Base-by-base conservation (phyloP, 148 eudicot genomes). In the Camellia granthamiana region DNA sequence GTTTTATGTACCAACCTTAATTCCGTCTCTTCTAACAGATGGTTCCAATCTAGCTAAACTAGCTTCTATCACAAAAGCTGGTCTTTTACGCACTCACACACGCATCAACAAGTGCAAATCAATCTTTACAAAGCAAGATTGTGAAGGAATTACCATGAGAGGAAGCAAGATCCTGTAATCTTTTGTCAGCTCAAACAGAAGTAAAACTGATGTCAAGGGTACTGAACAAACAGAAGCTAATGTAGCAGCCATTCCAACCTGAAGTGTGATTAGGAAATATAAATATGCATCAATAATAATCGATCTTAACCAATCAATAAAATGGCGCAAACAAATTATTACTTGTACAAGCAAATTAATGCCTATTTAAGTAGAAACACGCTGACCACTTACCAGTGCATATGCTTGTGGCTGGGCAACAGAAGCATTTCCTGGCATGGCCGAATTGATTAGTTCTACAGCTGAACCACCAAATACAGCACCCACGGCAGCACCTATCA, bases 231-330 rank as follows among this genome's bases (percentile, higher is more conserved):
- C 93, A 44, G 99, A 93, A 69, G 99, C 99, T 81, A 95, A 84
- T 42, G 98, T 93, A 83, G 99, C 99, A 81, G 99, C 99, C 99
- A 95, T 95, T 54, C 99, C 99, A 80, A 95, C 99, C 99, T 95
- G 90, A 88, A 91, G 72, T 60, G 21, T 42, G 38, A 23, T 23
- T 23, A 69, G 69, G 44, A 7, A 52, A 30, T 60, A 56, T 41
- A 76, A 2, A 75, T 74, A 64, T 19, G 12, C 5, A 64, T n/a
- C 41, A 78, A 74, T 43, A 9, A 80, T 18, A 30, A 46, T 19
- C 8, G 43, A 78, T 16, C 54, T 6, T 23, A 7, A 56, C 49
- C 19, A 71, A 69, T 41, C 52, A 46, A 15, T 11, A 41, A 13
- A 64, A 6, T 71, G 58, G 4, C 44, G 61, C 13, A 41, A 16